These are phyloP conservation scores for Daldinia vernicosa DNA, from an alignment of 495 filamentous ascomycete species.

Conservation along the genomic window DNA sequence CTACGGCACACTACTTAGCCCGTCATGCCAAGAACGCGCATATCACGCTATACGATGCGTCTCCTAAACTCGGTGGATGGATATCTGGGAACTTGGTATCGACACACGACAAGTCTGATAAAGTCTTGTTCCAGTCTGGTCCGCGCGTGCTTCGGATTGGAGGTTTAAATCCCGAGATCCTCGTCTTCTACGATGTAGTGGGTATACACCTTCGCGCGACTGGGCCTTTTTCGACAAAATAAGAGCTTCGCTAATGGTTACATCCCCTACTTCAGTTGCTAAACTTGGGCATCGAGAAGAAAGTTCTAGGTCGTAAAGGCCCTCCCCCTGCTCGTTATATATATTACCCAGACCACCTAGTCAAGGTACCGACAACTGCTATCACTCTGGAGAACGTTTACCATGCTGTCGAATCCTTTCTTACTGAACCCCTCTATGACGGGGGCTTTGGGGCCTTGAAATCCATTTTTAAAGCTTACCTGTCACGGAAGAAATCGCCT, in stretches of 20 bases:
- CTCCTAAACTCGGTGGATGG: constrained; percentile 81
- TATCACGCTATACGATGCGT: constrained; percentile 83
- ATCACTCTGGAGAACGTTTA: constrained; percentile 32
- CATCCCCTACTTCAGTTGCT: constrained; percentile 55
- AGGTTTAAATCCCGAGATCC: constrained; percentile 34
- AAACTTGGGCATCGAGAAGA: constrained; percentile 66
- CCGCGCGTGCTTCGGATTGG: constrained; percentile 78
- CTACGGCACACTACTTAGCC: constrained; percentile 77
- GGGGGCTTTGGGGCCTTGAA: constrained; percentile 55
- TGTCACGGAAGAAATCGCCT: too few relatives aligned
- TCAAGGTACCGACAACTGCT: constrained; percentile 66
- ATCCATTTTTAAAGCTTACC: constrained; percentile 48
- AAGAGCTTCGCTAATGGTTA: constrained; percentile 10
- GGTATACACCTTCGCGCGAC: constrained; percentile 25
- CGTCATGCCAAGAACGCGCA: constrained; percentile 57
- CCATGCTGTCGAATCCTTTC: constrained; percentile 44
- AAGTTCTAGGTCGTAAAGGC: constrained; percentile 64
- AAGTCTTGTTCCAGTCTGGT: constrained; percentile 82
- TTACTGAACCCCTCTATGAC: constrained; percentile 72
- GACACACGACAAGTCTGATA: constrained; percentile 58
- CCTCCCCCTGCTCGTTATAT: constrained; percentile 74
- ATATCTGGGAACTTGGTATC: constrained; percentile 71
- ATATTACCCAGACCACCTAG: constrained; percentile 91
- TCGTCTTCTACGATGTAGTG: constrained; percentile 57
- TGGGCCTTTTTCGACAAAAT: neutral